These are phyloP conservation scores for Coniochaeta ligniaria DNA, from an alignment of 2,329 filamentous ascomycete species.

Conservation along the genomic window DNA sequence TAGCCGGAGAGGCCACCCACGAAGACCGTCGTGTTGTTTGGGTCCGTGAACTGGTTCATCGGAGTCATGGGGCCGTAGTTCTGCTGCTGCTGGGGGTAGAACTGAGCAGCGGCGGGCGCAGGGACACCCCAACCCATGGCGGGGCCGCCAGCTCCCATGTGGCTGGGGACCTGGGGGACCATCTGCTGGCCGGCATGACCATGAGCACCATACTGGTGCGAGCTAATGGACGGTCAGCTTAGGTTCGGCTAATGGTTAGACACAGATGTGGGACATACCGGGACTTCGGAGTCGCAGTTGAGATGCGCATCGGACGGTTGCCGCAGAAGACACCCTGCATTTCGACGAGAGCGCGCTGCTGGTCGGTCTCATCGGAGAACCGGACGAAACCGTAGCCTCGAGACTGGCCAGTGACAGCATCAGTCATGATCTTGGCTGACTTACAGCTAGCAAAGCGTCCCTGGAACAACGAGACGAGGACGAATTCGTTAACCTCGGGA, in stretches of 20 bases:
- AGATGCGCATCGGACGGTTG: conserved; percentile 97
- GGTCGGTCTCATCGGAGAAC: conserved; percentile 91
- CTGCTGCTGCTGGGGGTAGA: conserved; percentile 21
- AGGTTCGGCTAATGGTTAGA: neutral
- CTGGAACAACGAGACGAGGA: conserved; percentile 95
- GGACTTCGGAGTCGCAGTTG: conserved; percentile 96
- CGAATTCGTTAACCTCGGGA: conserved; percentile 97
- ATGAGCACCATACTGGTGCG: conserved; percentile 30
- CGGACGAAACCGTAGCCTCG: conserved; percentile 97
- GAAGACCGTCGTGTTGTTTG: conserved; percentile 99
- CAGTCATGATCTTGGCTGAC: conserved; percentile 99
- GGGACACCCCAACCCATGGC: conserved; percentile 31
- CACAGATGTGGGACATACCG: conserved; percentile 23
- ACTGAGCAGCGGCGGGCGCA: conserved; percentile 21
- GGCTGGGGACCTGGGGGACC: conserved; percentile 27
- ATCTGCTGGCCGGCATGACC: conserved; percentile 28
- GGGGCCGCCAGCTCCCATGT: conserved; percentile 28
- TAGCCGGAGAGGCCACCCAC: conserved; percentile 96
- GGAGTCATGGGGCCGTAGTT: conserved; percentile 24
- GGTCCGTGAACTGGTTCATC: conserved; percentile 99
- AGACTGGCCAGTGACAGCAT: conserved; percentile 95
- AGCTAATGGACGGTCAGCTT: conserved; percentile 15
- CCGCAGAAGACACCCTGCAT: conserved; percentile 99
- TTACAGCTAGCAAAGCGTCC: conserved; percentile 95
- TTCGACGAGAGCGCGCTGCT: conserved; percentile 90